Base-by-base conservation (phyloP, 306 rosid genomes). In the Prinsepia uniflora region DNA sequence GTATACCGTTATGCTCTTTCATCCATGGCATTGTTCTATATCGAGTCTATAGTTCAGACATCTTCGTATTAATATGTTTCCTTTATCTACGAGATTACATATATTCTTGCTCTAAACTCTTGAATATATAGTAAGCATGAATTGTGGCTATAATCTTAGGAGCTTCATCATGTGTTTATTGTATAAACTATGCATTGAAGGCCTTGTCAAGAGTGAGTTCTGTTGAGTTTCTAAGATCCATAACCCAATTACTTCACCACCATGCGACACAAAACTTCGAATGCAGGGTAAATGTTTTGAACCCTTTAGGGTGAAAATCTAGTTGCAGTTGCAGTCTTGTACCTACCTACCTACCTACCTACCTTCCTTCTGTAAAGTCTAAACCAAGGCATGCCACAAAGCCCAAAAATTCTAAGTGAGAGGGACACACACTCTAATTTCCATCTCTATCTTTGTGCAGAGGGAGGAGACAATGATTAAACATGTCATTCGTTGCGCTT, bases 331-430 rank as follows among this genome's bases (percentile, higher is more conserved):
- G 47, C 47, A 50, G 60, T 17, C 48, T 49, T 50, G 22, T 52
- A 24, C 70, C 72, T 6, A 68, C 63, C 72, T 6, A 68, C 63
- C 39, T 52, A 24, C 70, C 72, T 6, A 68, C 63, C 72, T 6
- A 68, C 63, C 39, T 10, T n/a, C 62, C 22, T 17, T 15, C 10
- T 61, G 18, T 68, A 68, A 53, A 52, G 53, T 69, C 63, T 69
- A 69, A 69, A 69, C 63, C 12, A 69, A 69, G 64, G 22, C 53
- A 41, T 54, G 24, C 58, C 58, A 53, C 30, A 53, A 69, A 54
- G 4, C 52, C 24, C 7, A 22, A 44, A 44, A 57, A 19, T 70
- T 70, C 74, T 10, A 56, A 43, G 5, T 44, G 74, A 70, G 74
- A 57, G 55, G 65, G 74, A 70, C 74, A 43, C 10, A 43, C 43